Evolutionary conservation across 139 green algal genomes (phyloP), one percentile per base, ranked within the genome.

Genomic region (Pseudopediastrum boryanum): DNA sequence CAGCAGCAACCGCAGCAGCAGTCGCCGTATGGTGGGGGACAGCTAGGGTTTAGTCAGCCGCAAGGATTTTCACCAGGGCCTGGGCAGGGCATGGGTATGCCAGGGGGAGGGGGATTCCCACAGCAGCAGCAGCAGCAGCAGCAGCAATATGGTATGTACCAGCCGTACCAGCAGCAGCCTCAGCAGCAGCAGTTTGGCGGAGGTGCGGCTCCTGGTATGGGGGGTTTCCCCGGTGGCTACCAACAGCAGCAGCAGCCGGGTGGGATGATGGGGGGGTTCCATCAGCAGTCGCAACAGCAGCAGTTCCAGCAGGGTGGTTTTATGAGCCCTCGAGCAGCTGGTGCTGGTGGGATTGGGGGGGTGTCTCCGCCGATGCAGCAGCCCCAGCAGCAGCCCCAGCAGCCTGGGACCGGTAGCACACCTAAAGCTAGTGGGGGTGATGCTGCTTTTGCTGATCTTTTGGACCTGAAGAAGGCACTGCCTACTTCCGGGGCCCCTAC

Each of bases 101-200:
- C n/a, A n/a, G n/a, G n/a, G n/a, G n/a, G n/a, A n/a, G n/a, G n/a
- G n/a, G n/a, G n/a, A n/a, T n/a, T n/a, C n/a, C n/a, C 48, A 19
- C 70, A 44, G 33, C 72, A 79, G 56, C 58, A 62, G 25, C 62
- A 39, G 58, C 58, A 39, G 56, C 54, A 36, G 54, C 56, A 41
- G 27, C 58, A 66, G 58, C 58, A 66, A 2, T 13, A 42, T 66
- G n/a, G 1, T 2, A 13, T 66, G n/a, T 13, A 36, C 12, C 31
- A 66, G 58, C n/a, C 38, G 58, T 31, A 42, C 3, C 10, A 10
- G 58, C n/a, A 66, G 58, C 58, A 42, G 58, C 58, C 58, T 0
- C 58, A 66, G 58, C 58, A 42, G 58, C 58, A 66, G 58, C n/a
- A n/a, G 58, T 31, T 66, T 31, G n/a, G 31, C 25, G 6, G 58